Base-by-base conservation (phyloP, 2,329 filamentous ascomycete genomes). In the Aspergillus caelatus region DNA sequence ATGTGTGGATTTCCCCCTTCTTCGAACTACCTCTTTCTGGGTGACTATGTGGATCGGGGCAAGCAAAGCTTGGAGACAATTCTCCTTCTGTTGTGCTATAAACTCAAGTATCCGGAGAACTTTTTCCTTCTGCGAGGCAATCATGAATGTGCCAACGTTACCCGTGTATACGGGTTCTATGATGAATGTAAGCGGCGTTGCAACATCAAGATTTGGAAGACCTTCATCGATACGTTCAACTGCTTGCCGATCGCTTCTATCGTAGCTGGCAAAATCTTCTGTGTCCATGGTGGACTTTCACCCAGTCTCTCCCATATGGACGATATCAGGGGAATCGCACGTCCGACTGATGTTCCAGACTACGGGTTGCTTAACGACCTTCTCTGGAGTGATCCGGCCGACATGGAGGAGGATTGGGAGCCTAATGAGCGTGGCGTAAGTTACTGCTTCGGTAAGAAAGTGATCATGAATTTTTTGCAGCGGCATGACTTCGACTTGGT, bases 131-230 rank as follows among this genome's bases (percentile, higher is more conserved):
- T 98, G 26, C 89, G 94, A 62, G 94, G 94, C 61, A 98, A 98
- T 75, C 94, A 98, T 79, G 94, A 98, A 78, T 97, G 94, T 79
- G 94, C 94, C 71, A 97, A 96, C 70, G 93, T 98, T 59, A 98
- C 93, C 16, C 88, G 94, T 64, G 93, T 98, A 41, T 97, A 97
- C 78, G 94, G 94, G 2, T 98, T 98, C 79, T 98, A 98, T 81
- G 94, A 98, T 74, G 94, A 98, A 77, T 98, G 94, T 85, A 98
- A 98, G 82, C 87, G 94, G 68, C 87, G 94, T 65, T 97, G 92
- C 83, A 97, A 97, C 75, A 92, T 97, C 77, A 97, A 97, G 82
- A 89, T 96, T 61, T 98, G 94, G 94, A 98, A 98, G 83, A 96
- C 93, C 0, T 98, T 98, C 75, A 90, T 97, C 58, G 94, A 98